Percentiles rank a stretch among this genome's conserved stretches.
Conservation (phyloP, 1,139 yeast genomes). For the Tardiomyces blankii region DNA sequence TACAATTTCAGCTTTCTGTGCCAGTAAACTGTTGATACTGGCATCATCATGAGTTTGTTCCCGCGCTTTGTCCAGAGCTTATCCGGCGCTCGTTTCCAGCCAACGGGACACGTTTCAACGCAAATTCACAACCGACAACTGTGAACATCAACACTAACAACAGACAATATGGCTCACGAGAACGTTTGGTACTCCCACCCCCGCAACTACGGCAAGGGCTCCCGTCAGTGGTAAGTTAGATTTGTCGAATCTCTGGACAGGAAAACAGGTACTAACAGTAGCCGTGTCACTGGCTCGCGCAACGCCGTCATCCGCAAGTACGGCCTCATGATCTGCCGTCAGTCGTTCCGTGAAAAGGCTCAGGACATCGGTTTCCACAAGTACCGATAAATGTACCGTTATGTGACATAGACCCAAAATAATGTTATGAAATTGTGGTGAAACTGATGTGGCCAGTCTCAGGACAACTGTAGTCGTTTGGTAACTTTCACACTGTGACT, state of each 20-base stretch:
- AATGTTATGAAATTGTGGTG: not conserved
- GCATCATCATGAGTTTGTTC: too few relatives aligned
- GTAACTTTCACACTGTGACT: not conserved
- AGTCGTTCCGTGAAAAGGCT: slow-evolving; percentile 99
- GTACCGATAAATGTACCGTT: slow-evolving; percentile 60
- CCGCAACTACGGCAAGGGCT: slow-evolving; percentile 99
- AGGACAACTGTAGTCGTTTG: not conserved
- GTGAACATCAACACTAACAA: not conserved
- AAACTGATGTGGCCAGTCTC: not conserved
- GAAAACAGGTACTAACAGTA: slow-evolving; percentile 8
- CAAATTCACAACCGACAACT: not conserved
- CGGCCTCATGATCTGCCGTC: slow-evolving; percentile 99
- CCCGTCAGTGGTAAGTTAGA: slow-evolving; percentile 49
- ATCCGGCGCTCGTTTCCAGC: too few relatives aligned
- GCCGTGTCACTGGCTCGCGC: slow-evolving; percentile 98
- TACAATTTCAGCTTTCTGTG: too few relatives aligned
- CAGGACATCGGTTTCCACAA: slow-evolving; percentile 98
- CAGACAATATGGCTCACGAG: slow-evolving; percentile 94
- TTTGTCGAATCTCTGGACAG: too few relatives aligned
- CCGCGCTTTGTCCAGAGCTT: too few relatives aligned
- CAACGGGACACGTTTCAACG: too few relatives aligned
- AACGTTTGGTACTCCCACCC: slow-evolving; percentile 99
- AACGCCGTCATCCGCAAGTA: slow-evolving; percentile 99
- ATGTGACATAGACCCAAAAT: not conserved
- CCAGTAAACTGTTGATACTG: too few relatives aligned